Percentiles rank a stretch among this genome's conserved stretches.
These are phyloP conservation scores for Phytophthora uliginosa DNA, from an alignment of 352 stramenopile genomes.

Conservation along the genomic window DNA sequence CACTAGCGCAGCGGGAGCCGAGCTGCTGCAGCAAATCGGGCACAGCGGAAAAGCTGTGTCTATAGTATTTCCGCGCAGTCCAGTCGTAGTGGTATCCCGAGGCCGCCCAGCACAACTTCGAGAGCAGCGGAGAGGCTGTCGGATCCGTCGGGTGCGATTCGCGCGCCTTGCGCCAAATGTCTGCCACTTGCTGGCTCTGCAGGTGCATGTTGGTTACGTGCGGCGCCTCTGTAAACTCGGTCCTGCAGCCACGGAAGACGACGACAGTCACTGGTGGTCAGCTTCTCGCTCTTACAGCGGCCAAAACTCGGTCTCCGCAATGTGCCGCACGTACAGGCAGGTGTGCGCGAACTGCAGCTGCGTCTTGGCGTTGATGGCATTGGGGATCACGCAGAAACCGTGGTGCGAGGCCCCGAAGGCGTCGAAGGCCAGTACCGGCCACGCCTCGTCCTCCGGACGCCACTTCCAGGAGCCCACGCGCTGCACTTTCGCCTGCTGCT, in stretches of 20 bases:
- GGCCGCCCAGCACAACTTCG: constrained; percentile 79
- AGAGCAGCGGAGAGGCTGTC: constrained; percentile 48
- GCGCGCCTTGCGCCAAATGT: constrained; percentile 66
- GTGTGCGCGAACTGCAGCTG: constrained; percentile 66
- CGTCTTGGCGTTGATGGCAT: constrained; percentile 54
- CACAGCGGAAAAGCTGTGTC: constrained; percentile 61
- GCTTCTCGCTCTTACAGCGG: background rate
- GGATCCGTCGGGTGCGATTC: constrained; percentile 49
- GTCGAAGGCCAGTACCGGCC: constrained; percentile 64
- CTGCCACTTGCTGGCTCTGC: constrained; percentile 57
- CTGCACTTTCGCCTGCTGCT: constrained; percentile 43
- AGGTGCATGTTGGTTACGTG: constrained; percentile 86
- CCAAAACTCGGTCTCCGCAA: background rate
- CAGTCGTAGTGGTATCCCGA: constrained; percentile 88
- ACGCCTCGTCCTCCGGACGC: constrained; percentile 22
- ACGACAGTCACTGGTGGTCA: constrained; percentile 14
- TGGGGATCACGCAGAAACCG: constrained; percentile 78
- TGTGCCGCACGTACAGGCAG: constrained; percentile 59
- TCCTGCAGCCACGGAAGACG: constrained; percentile 39
- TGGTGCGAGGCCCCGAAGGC: constrained; percentile 53
- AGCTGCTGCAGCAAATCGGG: constrained; percentile 57
- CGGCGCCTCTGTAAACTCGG: constrained; percentile 73
- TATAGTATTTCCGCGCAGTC: constrained; percentile 77
- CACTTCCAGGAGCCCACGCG: constrained; percentile 53
- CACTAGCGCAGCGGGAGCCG: constrained; percentile 50